These are phyloP conservation scores for Berkeleyomyces basicola DNA, from an alignment of 2,329 filamentous ascomycete species.

Conservation along the genomic window DNA sequence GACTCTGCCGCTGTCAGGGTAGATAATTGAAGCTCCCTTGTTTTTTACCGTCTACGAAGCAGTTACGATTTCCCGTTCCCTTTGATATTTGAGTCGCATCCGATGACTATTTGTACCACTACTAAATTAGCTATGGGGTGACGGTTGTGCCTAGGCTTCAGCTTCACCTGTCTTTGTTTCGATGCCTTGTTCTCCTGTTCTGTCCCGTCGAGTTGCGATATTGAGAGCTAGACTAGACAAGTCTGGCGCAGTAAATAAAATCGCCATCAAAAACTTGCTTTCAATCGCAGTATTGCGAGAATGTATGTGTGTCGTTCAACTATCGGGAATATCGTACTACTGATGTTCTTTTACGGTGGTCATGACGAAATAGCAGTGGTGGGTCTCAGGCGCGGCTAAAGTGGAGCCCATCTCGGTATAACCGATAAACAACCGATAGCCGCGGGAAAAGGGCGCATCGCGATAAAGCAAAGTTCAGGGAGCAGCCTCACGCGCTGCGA, in stretches of 20 bases:
- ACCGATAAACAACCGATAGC: not conserved
- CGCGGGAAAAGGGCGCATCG: not conserved
- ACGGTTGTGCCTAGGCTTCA: not conserved
- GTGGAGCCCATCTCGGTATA: not conserved
- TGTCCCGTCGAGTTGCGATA: not conserved
- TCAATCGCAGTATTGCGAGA: too few species aligned
- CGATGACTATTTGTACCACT: slow-evolving; percentile 9
- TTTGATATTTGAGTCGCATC: slow-evolving; percentile 1
- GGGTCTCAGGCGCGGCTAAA: not conserved
- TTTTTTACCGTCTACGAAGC: not conserved
- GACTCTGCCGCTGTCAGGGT: slow-evolving; percentile 5
- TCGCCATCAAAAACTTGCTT: not conserved
- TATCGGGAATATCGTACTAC: not conserved
- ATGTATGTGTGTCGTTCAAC: too few species aligned
- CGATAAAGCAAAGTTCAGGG: not conserved
- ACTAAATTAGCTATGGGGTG: not conserved
- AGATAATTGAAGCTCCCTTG: not conserved
- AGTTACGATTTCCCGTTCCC: not conserved
- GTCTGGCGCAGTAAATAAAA: not conserved
- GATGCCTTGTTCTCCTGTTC: not conserved
- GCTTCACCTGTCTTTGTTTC: not conserved
- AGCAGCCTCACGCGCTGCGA: too few species aligned
- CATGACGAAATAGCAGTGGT: not conserved
- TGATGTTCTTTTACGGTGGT: not conserved
- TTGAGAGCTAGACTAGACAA: not conserved